Percentiles rank a stretch among this genome's conserved stretches.
Conservation (phyloP, 2,329 filamentous ascomycete genomes). For the Aureobasidium melanogenum region DNA sequence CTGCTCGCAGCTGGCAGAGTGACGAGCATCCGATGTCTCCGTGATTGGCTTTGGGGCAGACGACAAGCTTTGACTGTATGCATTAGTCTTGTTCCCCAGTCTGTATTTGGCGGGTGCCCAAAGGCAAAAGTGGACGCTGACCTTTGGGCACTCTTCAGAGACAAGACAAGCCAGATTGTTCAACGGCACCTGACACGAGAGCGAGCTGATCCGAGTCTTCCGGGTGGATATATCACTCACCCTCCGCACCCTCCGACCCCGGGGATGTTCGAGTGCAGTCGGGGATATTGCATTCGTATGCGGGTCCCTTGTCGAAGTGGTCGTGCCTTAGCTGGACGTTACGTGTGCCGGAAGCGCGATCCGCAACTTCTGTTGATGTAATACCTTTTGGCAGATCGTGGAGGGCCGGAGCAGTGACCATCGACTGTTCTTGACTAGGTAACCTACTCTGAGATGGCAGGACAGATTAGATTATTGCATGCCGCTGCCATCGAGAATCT, state of each 20-base stretch:
- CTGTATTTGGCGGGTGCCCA: neutral
- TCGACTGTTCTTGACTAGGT: neutral
- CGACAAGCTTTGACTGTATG: neutral
- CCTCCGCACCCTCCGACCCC: neutral
- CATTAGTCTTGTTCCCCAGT: slow-evolving; percentile 2
- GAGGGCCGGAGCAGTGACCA: slow-evolving; percentile 1
- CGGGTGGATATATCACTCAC: neutral
- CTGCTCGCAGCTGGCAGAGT: neutral
- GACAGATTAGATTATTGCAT: neutral
- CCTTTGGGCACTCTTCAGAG: neutral
- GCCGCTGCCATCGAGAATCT: neutral
- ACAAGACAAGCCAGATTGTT: neutral
- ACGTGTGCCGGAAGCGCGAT: neutral
- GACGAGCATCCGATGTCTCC: neutral
- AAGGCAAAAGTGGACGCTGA: neutral
- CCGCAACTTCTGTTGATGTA: neutral
- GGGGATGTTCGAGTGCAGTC: no score
- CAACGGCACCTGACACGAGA: neutral
- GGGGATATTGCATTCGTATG: neutral
- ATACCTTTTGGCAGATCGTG: neutral
- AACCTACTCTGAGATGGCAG: neutral
- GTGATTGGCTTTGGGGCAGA: neutral
- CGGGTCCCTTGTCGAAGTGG: neutral
- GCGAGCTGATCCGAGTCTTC: neutral
- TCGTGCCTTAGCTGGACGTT: neutral